Evolutionary conservation across 768 basidiomycete species (phyloP).

Genomic region (Tylopilus sp.): DNA sequence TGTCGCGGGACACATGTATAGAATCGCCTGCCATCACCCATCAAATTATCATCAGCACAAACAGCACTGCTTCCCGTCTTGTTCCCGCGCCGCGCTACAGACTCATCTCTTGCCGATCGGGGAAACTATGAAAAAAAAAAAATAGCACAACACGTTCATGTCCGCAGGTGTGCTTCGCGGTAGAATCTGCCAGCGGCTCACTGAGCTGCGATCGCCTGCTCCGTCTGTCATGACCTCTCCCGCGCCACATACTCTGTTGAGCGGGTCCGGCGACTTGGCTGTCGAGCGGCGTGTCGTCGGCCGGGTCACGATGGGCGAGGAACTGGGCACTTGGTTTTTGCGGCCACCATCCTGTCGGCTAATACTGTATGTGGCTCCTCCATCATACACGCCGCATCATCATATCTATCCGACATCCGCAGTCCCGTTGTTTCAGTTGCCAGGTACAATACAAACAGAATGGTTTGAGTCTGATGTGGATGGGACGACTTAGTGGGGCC

Average conservation of each 20-base stretch:
- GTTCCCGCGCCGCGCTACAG: neutral
- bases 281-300: constrained; percentile 1
- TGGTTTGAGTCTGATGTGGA: neutral
- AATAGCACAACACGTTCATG: constrained; percentile 2
- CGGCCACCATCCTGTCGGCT: neutral
- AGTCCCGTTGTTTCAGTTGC: constrained; percentile 8
- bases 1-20: neutral
- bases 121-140: neutral
- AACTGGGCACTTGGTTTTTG: neutral
- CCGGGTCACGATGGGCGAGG: too few relatives aligned
- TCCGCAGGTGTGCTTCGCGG: constrained; percentile 22
- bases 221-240: neutral
- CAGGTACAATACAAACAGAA: constrained; percentile 12
- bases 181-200: constrained; percentile 7
- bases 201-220: neutral
- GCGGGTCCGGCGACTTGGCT: constrained; percentile 7
- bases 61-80: constrained; percentile 9
- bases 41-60: neutral
- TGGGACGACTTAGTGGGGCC: neutral
- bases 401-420: neutral
- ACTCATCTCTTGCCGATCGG: neutral
- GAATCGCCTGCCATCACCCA: neutral
- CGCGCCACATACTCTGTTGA: neutral
- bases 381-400: too few relatives aligned
- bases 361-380: neutral